Evolutionary conservation across 2,329 filamentous ascomycete genomes (phyloP).

Genomic region (Exophiala bonariae): DNA sequence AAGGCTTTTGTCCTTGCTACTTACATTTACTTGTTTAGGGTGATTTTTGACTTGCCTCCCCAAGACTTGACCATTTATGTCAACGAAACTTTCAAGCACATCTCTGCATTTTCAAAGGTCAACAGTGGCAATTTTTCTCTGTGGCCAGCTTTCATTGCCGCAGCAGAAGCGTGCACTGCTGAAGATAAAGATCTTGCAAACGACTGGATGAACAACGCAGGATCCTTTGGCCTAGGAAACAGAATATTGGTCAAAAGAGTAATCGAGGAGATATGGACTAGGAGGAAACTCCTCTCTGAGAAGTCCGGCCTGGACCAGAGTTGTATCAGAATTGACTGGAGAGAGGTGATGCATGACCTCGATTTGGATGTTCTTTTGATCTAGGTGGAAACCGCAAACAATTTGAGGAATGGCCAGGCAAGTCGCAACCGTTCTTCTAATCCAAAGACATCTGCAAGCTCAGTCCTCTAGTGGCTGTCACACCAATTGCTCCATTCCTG

Average conservation of each 20-base stretch:
- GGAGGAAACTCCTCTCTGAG: conserved; percentile 1
- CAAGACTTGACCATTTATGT: conserved; percentile 18
- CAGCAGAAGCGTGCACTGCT: conserved; percentile 24
- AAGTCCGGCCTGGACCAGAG: conserved; percentile 1
- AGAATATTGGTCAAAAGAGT: conserved; percentile 5
- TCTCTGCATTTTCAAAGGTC: conserved; percentile 12
- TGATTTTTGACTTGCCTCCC: conserved; percentile 22
- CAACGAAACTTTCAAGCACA: conserved; percentile 15
- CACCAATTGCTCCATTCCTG: conserved; percentile 6
- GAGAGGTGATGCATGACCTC: conserved; percentile 13
- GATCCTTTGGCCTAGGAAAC: conserved; percentile 13
- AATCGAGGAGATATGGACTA: conserved; percentile 12
- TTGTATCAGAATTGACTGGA: conserved; percentile 13
- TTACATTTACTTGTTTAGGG: conserved; percentile 25
- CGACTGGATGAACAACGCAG: conserved; percentile 5
- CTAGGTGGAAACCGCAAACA: too few relatives aligned
- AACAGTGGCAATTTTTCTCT: conserved; percentile 24
- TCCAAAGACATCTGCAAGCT: too few relatives aligned
- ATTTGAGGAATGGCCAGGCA: too few relatives aligned
- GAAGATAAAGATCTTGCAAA: conserved; percentile 9
- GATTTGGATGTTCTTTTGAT: conserved; percentile 13
- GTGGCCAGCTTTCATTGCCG: conserved; percentile 28
- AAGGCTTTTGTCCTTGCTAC: conserved; percentile 23
- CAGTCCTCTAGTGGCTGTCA: background rate
- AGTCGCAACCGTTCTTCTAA: too few relatives aligned